Conservation (phyloP, 2,329 filamentous ascomycete genomes). For the Delphinella strobiligena region DNA sequence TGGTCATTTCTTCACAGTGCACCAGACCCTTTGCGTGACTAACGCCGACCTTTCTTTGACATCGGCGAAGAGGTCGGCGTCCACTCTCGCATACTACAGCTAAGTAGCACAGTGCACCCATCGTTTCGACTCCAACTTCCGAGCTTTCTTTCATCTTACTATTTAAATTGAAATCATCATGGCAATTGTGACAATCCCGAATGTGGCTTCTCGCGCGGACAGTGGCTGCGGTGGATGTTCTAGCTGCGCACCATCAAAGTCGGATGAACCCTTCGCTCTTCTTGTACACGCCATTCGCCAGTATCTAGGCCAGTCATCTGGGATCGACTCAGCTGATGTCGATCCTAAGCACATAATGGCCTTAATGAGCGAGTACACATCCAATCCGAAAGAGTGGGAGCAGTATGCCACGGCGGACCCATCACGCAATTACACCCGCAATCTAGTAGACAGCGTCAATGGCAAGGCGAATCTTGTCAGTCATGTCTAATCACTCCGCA, state of each 20-base stretch:
- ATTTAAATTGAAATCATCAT: background rate
- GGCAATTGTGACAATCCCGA: background rate
- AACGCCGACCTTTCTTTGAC: too few species aligned
- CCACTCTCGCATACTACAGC: too few species aligned
- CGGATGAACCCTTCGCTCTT: slow-evolving; percentile 42
- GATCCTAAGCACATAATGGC: slow-evolving; percentile 58
- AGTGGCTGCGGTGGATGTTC: background rate
- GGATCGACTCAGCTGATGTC: slow-evolving; percentile 70
- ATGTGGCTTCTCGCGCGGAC: background rate
- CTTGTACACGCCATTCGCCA: slow-evolving; percentile 64
- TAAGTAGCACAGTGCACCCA: too few species aligned
- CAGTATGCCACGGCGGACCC: slow-evolving; percentile 63
- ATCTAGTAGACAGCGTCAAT: slow-evolving; percentile 82
- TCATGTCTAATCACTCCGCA: slow-evolving; percentile 9
- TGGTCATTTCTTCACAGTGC: too few species aligned
- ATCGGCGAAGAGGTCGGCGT: too few species aligned
- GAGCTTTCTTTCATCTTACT: background rate
- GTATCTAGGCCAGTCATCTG: slow-evolving; percentile 67
- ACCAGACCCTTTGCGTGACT: too few species aligned
- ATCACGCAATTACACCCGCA: slow-evolving; percentile 66
- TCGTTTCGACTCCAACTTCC: too few species aligned
- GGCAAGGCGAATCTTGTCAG: slow-evolving; percentile 63
- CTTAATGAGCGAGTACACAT: slow-evolving; percentile 65
- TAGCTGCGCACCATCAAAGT: slow-evolving; percentile 1
- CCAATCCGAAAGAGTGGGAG: slow-evolving; percentile 57